Base-by-base conservation (phyloP, 2,329 filamentous ascomycete species). In the Botrytis porri region DNA sequence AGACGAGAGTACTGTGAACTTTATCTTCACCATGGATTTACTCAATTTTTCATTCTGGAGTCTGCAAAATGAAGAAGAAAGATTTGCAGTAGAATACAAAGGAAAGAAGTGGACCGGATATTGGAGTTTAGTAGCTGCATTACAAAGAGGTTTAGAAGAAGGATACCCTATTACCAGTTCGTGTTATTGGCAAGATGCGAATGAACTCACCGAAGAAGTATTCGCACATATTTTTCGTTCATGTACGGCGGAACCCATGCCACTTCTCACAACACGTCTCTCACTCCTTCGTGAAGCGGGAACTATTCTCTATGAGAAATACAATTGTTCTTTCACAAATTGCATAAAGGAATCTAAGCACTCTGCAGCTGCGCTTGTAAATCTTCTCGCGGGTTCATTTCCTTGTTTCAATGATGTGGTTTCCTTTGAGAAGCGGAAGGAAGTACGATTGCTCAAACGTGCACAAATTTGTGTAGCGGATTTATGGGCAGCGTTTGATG, bases 1-100 rank as follows among this genome's bases (percentile, higher is more conserved):
- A 80, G 91, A 97, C 80, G 92, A 93, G 79, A 87, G 83, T 69
- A 95, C 94, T 0, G 89, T 97, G 35, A 91, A 93, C 75, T 98
- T 99, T 81, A 95, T 99, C 78, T 98, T 99, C 81, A 94, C 93
- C 32, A 97, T 99, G 94, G 96, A 99, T 81, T 82, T 99, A 41
- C 84, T 99, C 69, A 99, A 99, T 81, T 99, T 98, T 81, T 97
- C 92, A 35, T 99, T 99, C 82, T 99, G 96, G 96, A 97, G 93
- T 22, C 91, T 93, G 70, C 78, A 75, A 29, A 83, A 86, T 74
- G 79, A 82, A 4, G 90, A 92, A 18, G 90, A 95, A 78, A 87
- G 94, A 18, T 99, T 95, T 81, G 88, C 92, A 16, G 88, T 99
- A 60, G 90, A 93, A 73, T 98, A 98, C 82, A 88, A 87, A 63